A percentile compares a stretch with the other conserved stretches of the same genome.
Evolutionary conservation across 1,284 basidiomycete genomes (phyloP).

Genomic region (Cutaneotrichosporon daszewskae): DNA sequence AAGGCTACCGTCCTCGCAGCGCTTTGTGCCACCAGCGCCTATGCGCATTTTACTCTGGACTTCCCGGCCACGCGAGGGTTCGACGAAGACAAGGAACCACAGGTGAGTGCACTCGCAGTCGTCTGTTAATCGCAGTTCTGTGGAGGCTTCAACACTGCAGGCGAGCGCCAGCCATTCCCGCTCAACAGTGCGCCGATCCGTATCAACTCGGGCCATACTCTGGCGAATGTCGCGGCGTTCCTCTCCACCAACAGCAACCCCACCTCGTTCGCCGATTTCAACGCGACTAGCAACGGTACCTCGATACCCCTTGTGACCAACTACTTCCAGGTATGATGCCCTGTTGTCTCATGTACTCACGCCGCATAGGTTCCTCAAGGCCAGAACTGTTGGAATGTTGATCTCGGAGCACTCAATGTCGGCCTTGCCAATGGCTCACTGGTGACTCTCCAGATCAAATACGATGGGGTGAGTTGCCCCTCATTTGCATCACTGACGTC

Average conservation of each 20-base stretch:
- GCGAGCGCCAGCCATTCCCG: conserved; percentile 60
- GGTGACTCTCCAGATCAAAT: conserved; percentile 36
- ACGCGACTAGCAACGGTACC: conserved; percentile 45
- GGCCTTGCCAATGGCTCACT: conserved; percentile 51
- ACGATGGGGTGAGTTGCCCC: conserved; percentile 28
- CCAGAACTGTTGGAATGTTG: conserved; percentile 57
- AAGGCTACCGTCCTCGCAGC: conserved; percentile 31
- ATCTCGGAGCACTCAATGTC: conserved; percentile 50
- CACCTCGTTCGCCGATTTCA: conserved; percentile 58
- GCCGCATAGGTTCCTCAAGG: conserved; percentile 51
- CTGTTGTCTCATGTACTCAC: not conserved
- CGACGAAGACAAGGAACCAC: conserved; percentile 56
- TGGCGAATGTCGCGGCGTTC: conserved; percentile 50
- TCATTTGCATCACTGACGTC: conserved; percentile 30
- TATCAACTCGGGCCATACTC: conserved; percentile 34
- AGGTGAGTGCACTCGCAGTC: conserved; percentile 51
- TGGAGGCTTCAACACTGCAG: conserved; percentile 44
- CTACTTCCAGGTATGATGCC: conserved; percentile 53
- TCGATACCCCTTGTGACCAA: conserved; percentile 45
- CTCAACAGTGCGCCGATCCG: conserved; percentile 52
- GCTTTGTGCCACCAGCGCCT: conserved; percentile 47
- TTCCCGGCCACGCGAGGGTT: conserved; percentile 63
- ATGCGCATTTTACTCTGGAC: conserved; percentile 65
- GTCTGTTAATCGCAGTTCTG: conserved; percentile 33
- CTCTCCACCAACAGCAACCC: conserved; percentile 58